phyloP scores from a whole-genome alignment of 345 rosid species.

The Raphanus sativus region DNA sequence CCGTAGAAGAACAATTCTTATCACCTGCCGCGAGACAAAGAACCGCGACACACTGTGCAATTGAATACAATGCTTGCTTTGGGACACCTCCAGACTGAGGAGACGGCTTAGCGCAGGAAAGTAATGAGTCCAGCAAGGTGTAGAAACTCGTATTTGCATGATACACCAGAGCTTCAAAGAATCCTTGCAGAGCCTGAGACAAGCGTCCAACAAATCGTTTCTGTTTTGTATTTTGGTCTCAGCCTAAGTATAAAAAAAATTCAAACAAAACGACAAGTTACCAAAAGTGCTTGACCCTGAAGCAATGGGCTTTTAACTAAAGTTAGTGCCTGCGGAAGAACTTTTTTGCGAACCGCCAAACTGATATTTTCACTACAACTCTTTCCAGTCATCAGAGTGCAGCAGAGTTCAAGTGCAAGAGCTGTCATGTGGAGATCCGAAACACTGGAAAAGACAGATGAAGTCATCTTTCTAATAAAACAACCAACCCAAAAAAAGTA shows the following conservation, averaged over 20 bases:
- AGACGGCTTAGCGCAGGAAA: conserved; percentile 89
- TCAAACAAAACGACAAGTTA: conserved; percentile 36
- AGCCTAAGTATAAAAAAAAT: conserved; percentile 21
- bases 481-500: background rate
- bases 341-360: conserved; percentile 83
- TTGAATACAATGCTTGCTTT: conserved; percentile 91
- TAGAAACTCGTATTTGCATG: conserved; percentile 95
- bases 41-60: conserved; percentile 98
- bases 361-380: conserved; percentile 78
- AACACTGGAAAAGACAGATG: conserved; percentile 58
- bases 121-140: conserved; percentile 75
- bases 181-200: conserved; percentile 78
- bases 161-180: conserved; percentile 81
- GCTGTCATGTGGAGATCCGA: conserved; percentile 99
- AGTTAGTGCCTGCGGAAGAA: conserved; percentile 92
- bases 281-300: conserved; percentile 98
- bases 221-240: background rate
- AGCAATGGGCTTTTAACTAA: conserved; percentile 91
- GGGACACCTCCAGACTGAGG: conserved; percentile 94
- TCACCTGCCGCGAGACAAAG: conserved; percentile 97
- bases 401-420: conserved; percentile 97
- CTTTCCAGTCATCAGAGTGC: conserved; percentile 94
- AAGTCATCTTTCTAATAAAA: background rate
- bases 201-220: conserved; percentile 36
- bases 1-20: conserved; percentile 86